Conservation (phyloP, 306 rosid species). For the Malus sieversii region DNA sequence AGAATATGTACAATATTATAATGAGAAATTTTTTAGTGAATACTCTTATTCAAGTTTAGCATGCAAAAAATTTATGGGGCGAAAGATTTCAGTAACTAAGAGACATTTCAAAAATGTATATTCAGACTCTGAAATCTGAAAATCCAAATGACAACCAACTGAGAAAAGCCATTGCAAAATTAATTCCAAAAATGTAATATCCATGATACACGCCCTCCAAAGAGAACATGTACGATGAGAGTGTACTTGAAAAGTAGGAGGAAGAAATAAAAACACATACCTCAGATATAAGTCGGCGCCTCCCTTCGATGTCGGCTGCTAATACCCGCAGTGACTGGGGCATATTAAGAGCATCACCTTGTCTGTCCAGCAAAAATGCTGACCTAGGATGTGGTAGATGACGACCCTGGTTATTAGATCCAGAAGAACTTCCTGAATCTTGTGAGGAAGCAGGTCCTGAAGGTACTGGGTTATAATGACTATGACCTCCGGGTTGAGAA, state of each 20-base stretch:
- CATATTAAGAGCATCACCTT: constrained; percentile 40
- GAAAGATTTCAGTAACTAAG: not conserved
- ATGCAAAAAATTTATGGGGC: not conserved
- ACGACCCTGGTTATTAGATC: constrained; percentile 33
- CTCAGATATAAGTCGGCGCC: constrained; percentile 77
- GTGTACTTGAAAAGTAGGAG: not conserved
- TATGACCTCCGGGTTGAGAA: constrained; percentile 45
- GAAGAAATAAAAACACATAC: constrained; percentile 31
- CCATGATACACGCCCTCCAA: constrained; percentile 12
- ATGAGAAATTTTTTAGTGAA: not conserved
- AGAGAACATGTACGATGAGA: not conserved
- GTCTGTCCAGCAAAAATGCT: constrained; percentile 51
- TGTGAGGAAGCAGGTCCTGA: constrained; percentile 44
- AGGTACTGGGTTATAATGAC: constrained; percentile 40
- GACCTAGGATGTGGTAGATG: constrained; percentile 52
- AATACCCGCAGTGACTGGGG: constrained; percentile 54
- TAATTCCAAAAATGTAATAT: not conserved
- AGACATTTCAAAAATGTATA: not conserved
- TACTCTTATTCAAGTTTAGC: not conserved
- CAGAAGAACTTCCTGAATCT: constrained; percentile 31
- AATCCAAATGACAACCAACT: not conserved
- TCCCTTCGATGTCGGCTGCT: constrained; percentile 70
- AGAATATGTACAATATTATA: not conserved
- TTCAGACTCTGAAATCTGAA: not conserved
- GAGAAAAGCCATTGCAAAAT: not conserved